Base-by-base conservation (phyloP, 257 asterid species). In the Capsicum rhomboideum region DNA sequence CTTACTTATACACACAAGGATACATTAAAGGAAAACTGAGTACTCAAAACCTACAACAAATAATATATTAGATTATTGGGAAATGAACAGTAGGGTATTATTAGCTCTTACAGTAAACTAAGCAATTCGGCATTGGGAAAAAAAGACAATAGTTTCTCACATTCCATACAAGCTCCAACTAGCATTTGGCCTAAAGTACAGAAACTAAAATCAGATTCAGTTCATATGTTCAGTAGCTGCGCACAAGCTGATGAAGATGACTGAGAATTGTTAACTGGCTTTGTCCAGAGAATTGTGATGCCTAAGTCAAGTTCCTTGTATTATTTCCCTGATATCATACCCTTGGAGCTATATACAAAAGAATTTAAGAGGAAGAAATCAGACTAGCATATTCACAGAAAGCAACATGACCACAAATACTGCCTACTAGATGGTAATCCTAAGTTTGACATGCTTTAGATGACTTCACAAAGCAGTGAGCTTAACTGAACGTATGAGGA, bases 311-410 rank as follows among this genome's bases (percentile, higher is more conserved):
- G 88, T 85, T 28, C 90, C 92, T 88, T 94, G 94, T 83, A 96
- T 82, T 87, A 96, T 46, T 88, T 96, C 98, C 89, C 83, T 96
- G 93, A 94, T 94, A 87, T 94, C 93, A 83, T 94, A 93, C 29
- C 99, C 99, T 90, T 92, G 98, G 29, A 94, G 90, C 98, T 96
- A 80, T 88, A 85, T 23, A 85, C 26, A 26, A 86, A 79, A 67
- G 37, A 82, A 29, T 59, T 37, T 0, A 13, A n/a, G 61, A 56
- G 83, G 69, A 75, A 75, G 63, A 16, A 49, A 75, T 75, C 63
- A 75, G 81, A 2, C 40, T 46, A 74, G 20, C 58, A 74, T 46
- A 74, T 21, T 46, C 23, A 46, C 4, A 46, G 80, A 72, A 71
- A 42, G 79, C 7, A n/a, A 71, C 11, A 71, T 69, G 53, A 14